These are phyloP conservation scores for Plasmodium coatneyi DNA, from an alignment of 169 alveolate genomes.

Conservation along the genomic window DNA sequence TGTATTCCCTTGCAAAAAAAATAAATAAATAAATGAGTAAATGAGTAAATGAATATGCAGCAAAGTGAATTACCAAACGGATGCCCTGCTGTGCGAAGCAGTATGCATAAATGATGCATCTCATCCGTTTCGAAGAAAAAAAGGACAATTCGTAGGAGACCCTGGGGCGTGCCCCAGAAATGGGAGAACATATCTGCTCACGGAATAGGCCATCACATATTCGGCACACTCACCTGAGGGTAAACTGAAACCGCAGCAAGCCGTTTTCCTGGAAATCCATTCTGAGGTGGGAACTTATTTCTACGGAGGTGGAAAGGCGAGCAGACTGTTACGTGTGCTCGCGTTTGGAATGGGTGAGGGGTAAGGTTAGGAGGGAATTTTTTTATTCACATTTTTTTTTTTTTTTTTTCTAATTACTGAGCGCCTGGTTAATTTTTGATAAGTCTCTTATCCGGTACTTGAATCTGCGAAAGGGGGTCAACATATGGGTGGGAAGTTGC, in stretches of 20 bases:
- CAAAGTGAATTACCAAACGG: neutral
- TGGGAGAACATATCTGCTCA: neutral
- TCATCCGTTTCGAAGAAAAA: neutral
- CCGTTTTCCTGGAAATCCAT: conserved; percentile 74
- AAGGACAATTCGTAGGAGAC: neutral
- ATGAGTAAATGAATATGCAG: neutral
- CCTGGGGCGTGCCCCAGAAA: neutral
- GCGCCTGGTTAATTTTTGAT: conserved; percentile 54
- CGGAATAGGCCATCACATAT: neutral
- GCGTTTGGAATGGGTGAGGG: neutral
- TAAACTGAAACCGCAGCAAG: conserved; percentile 45
- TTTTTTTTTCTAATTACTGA: conserved; percentile 25
- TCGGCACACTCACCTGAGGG: conserved; percentile 27
- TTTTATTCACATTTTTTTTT: neutral
- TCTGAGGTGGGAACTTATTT: conserved; percentile 68
- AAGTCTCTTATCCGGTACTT: conserved; percentile 42
- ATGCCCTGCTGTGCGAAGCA: neutral
- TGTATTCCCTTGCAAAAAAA: conserved; percentile 54
- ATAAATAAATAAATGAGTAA: neutral
- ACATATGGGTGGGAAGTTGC: neutral
- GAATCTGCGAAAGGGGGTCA: conserved; percentile 26
- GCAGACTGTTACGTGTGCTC: neutral
- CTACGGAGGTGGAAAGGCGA: conserved; percentile 3
- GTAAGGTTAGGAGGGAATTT: neutral
- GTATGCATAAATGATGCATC: neutral